Evolutionary conservation across 176 grass and related monocot genomes (phyloP).

Genomic region (Paspalum notatum): DNA sequence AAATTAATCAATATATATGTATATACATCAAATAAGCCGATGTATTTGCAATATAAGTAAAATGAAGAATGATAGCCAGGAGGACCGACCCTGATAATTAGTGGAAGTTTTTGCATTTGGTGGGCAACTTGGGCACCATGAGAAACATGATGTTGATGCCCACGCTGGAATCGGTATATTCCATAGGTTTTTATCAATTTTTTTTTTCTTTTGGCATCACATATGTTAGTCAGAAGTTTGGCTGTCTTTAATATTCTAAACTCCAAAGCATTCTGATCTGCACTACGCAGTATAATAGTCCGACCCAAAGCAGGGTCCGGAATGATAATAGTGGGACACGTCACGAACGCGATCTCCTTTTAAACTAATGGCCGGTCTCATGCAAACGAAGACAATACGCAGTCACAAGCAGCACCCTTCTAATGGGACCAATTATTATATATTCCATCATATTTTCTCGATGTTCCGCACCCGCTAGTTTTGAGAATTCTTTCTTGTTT

Average conservation of each 20-base stretch:
- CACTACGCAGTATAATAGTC: constrained; percentile 20
- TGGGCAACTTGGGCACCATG: constrained; percentile 28
- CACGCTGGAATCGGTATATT: constrained; percentile 49
- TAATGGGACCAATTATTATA: not conserved
- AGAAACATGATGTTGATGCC: constrained; percentile 42
- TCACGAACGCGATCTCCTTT: constrained; percentile 12
- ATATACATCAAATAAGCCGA: not conserved
- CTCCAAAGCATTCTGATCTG: constrained; percentile 25
- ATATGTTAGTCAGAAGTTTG: constrained; percentile 39
- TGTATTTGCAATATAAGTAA: not conserved
- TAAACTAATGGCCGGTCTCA: constrained; percentile 21
- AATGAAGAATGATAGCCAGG: not conserved
- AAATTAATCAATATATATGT: not conserved
- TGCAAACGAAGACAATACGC: not conserved
- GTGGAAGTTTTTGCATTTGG: constrained; percentile 35
- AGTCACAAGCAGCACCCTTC: not conserved
- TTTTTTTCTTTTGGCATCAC: constrained; percentile 22
- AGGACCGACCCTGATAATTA: constrained; percentile 15
- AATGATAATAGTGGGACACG: constrained; percentile 7
- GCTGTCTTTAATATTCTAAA: constrained; percentile 25
- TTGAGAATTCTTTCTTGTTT: not conserved
- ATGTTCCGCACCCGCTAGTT: not conserved
- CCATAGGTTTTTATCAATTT: constrained; percentile 25
- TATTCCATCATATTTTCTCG: not conserved
- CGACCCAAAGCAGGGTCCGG: constrained; percentile 14